Evolutionary conservation across 805 yeast species (phyloP), one percentile per base, ranked within the genome.

Genomic region (Candida adriatica): DNA sequence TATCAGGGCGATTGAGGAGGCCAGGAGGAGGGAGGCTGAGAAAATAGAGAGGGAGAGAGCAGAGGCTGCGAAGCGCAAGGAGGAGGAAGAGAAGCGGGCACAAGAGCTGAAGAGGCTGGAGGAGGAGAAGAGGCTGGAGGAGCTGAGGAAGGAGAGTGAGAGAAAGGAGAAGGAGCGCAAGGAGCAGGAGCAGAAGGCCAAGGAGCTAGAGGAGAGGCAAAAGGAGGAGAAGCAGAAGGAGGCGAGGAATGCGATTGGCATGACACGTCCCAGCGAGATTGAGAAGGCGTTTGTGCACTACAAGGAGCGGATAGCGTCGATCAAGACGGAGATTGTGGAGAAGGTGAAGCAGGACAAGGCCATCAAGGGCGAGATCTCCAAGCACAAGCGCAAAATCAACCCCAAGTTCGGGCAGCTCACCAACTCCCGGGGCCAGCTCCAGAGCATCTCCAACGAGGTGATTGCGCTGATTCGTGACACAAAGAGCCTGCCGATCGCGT

Each of bases 321-420:
- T 85, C 38, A 84, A 87, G 49, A 41, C 41, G 1, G 65, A 72
- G 14, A 65, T 88, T 10, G 76, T 75, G 4, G 66, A 61, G 9
- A 72, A 73, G 8, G 66, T 86, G 19, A 60, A 66, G 23, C 52
- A 56, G n/a, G 65, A 78, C 43, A 68, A 70, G 17, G 70, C 62
- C 18, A 49, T 71, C 22, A 79, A 78, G 45, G 72, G 69, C 29
- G 51, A 55, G n/a, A 66, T 77, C 21, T 66, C 70, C 13, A 66
- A 68, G n/a, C 68, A 75, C 34, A 80, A 79, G 49, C 64, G 96
- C 30, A 75, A 78, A 46, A 74, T 92, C 43, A 85, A 85, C 49
- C 92, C 96, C 6, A 82, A 80, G 51, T 76, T 92, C 43, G 97
- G 98, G 9, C 97, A 92, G 59, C 63, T 92, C 38, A 86, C 96